Percentiles rank a stretch among this genome's conserved stretches.
These are phyloP conservation scores for Oryza brachyantha DNA, from an alignment of 176 grass and related monocot species.

Conservation along the genomic window DNA sequence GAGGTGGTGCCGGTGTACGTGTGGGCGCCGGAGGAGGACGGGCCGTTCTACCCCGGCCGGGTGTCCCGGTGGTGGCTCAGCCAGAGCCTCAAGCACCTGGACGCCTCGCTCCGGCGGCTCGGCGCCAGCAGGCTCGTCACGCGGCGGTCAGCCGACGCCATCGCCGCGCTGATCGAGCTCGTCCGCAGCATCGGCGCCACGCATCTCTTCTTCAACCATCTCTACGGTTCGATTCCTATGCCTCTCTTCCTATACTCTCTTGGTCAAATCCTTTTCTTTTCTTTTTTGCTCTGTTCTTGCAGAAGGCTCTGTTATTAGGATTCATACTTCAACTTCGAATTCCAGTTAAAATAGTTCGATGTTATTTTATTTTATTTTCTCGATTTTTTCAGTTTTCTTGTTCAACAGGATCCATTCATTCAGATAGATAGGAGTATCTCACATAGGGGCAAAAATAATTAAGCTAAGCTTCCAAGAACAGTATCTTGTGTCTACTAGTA, in stretches of 20 bases:
- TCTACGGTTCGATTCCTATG: slow-evolving; percentile 63
- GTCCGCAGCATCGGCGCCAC: slow-evolving; percentile 65
- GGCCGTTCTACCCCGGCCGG: slow-evolving; percentile 72
- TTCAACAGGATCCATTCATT: slow-evolving; percentile 20
- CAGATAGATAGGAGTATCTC: slow-evolving; percentile 14
- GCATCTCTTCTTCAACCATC: slow-evolving; percentile 93
- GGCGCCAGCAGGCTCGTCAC: slow-evolving; percentile 71
- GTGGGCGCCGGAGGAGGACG: slow-evolving; percentile 96
- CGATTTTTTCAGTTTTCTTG: not conserved
- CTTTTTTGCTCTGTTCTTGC: slow-evolving; percentile 13
- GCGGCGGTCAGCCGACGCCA: slow-evolving; percentile 61
- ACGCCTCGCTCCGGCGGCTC: slow-evolving; percentile 79
- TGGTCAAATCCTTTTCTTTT: not conserved
- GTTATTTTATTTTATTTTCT: not conserved
- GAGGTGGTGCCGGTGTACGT: slow-evolving; percentile 75
- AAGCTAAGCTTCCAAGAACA: slow-evolving; percentile 26
- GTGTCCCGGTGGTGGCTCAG: slow-evolving; percentile 97
- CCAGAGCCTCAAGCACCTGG: slow-evolving; percentile 85
- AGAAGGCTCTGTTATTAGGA: not conserved
- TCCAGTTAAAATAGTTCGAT: not conserved
- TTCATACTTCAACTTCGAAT: not conserved
- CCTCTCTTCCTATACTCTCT: not conserved
- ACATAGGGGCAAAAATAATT: not conserved
- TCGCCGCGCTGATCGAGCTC: slow-evolving; percentile 66
- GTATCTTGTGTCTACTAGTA: not conserved